Base-by-base conservation (phyloP, 139 green algal genomes). In the Chlamydomonas schloesseri region DNA sequence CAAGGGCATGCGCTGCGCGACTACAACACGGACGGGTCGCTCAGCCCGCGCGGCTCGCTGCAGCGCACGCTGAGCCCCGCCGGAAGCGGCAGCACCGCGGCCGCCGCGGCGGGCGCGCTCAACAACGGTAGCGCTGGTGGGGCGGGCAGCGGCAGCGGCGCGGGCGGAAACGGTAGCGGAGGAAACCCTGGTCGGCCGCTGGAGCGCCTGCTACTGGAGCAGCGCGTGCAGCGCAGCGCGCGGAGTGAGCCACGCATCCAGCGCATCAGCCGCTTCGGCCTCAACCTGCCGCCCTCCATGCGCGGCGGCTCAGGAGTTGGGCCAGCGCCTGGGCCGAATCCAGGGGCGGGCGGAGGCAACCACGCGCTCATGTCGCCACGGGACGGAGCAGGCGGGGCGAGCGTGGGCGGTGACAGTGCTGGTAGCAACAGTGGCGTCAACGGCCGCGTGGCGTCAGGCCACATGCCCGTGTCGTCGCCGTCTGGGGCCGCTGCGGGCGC, bases 231-330 rank as follows among this genome's bases (percentile, higher is more conserved):
- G 68, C 80, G 80, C 37, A 78, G 67, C 33, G 80, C 80, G 3
- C 68, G 80, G 15, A 86, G 80, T 50, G 80, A 86, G 68, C 80
- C 80, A 5, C 80, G 80, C 65, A 86, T 86, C 17, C 78, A 29
- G 8, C 78, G 78, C 15, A 26, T 84, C 46, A 75, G 29, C n/a
- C 62, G 78, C 15, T 64, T 84, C 31, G 78, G 78, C n/a, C 78
- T 84, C 29, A 29, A 46, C n/a, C 31, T 74, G 18, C 57, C 29
- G 10, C 20, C n/a, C 3, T 62, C 34, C 28, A 29, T 70, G 37
- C 60, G 76, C 1, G 60, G 10, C n/a, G 78, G 46, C 46, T n/a
- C 42, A 37, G n/a, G 24, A 0, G 46, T 9, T 26, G 28, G 23
- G 50, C 36, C 62, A 36, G 77, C 65, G 34, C 42, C 42, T 5